A percentile compares a stretch with the other conserved stretches of the same genome.
Conservation (phyloP, 257 asterid genomes). For the Ligustrum vulgare region DNA sequence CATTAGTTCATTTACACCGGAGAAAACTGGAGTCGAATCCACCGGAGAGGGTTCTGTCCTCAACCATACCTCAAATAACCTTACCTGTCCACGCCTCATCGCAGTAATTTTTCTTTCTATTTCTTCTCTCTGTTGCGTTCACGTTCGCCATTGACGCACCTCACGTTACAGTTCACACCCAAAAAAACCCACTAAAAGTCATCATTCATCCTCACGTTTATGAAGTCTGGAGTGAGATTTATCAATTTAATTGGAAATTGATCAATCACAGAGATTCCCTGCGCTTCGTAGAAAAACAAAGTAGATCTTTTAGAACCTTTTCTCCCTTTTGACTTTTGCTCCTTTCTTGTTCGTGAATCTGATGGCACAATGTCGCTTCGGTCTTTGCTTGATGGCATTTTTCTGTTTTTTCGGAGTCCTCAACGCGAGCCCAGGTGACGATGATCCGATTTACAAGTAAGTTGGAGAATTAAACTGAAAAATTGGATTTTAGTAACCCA, state of each 20-base stretch:
- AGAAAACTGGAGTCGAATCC: neutral
- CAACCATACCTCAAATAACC: neutral
- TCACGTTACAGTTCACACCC: neutral
- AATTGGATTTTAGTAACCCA: neutral
- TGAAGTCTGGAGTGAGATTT: conserved; percentile 3
- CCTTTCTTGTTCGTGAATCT: conserved; percentile 21
- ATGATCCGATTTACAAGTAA: conserved; percentile 77
- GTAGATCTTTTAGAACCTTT: conserved; percentile 11
- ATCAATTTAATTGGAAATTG: conserved; percentile 30
- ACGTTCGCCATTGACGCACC: conserved; percentile 23
- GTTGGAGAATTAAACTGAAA: neutral
- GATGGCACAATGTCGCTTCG: conserved; percentile 46
- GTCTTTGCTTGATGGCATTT: conserved; percentile 43
- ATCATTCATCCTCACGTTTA: conserved; percentile 4
- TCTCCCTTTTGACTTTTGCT: conserved; percentile 10
- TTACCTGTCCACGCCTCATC: neutral
- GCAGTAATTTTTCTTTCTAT: neutral
- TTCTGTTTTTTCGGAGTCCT: conserved; percentile 40
- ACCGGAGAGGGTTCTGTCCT: conserved; percentile 2
- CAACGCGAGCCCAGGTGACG: conserved; percentile 68
- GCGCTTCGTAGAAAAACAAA: conserved; percentile 12
- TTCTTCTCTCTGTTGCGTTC: conserved; percentile 16
- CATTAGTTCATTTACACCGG: neutral
- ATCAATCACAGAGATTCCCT: conserved; percentile 29
- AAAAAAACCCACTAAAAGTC: neutral